phyloP scores from a whole-genome alignment of 1,284 basidiomycete species.

The Coniferiporia weirii region DNA sequence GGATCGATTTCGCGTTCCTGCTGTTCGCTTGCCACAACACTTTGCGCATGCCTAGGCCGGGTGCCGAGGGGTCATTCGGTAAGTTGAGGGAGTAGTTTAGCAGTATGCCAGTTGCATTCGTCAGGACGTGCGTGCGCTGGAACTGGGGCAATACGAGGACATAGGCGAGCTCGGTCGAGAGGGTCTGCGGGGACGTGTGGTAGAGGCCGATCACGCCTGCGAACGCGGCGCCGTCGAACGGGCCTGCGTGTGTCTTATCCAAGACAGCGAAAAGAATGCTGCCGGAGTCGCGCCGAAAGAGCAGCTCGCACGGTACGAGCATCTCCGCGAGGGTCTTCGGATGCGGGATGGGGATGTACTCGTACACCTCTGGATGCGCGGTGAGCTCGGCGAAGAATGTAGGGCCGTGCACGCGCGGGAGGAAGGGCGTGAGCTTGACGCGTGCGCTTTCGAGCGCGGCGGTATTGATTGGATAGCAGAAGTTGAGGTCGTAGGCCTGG shows the following conservation, averaged over 20 bases:
- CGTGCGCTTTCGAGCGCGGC: slow-evolving; percentile 31
- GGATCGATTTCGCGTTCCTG: slow-evolving; percentile 44
- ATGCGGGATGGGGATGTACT: slow-evolving; percentile 19
- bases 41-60: slow-evolving; percentile 53
- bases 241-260: slow-evolving; percentile 31
- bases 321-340: slow-evolving; percentile 13
- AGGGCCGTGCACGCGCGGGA: slow-evolving; percentile 30
- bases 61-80: slow-evolving; percentile 30
- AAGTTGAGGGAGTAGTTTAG: slow-evolving; percentile 49
- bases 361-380: slow-evolving; percentile 18
- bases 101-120: slow-evolving; percentile 56
- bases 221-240: slow-evolving; percentile 23
- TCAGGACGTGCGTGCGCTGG: slow-evolving; percentile 58
- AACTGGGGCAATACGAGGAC: slow-evolving; percentile 44
- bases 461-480: slow-evolving; percentile 23
- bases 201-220: slow-evolving; percentile 41
- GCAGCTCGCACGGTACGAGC: slow-evolving; percentile 15
- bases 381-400: slow-evolving; percentile 24
- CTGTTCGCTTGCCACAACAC: slow-evolving; percentile 56
- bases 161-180: slow-evolving; percentile 36
- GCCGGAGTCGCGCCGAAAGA: slow-evolving; percentile 19
- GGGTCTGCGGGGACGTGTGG: slow-evolving; percentile 27
- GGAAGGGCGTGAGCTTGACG: slow-evolving; percentile 36
- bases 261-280: slow-evolving; percentile 32
- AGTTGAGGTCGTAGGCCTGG: slow-evolving; percentile 29